Conservation (phyloP, 768 basidiomycete genomes). For the Calocybe cyanea region DNA sequence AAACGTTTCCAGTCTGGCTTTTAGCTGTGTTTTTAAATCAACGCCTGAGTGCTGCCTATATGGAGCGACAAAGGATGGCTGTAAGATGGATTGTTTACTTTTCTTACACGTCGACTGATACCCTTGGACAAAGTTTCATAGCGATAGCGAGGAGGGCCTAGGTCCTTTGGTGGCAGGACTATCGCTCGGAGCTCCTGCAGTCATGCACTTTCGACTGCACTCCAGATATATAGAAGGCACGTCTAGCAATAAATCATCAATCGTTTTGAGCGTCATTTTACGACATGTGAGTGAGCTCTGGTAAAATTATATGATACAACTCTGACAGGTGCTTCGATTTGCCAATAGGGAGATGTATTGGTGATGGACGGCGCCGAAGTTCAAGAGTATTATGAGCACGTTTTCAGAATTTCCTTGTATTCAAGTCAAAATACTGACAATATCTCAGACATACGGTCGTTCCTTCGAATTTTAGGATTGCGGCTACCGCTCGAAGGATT, state of each 20-base stretch:
- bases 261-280: slow-evolving; percentile 53
- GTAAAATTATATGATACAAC: slow-evolving; percentile 3
- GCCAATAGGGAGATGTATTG: slow-evolving; percentile 65
- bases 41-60: slow-evolving; percentile 63
- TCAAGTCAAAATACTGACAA: neutral
- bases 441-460: slow-evolving; percentile 64
- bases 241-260: slow-evolving; percentile 25
- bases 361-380: slow-evolving; percentile 73
- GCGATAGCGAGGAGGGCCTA: slow-evolving; percentile 70
- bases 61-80: slow-evolving; percentile 83
- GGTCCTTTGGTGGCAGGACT: slow-evolving; percentile 73
- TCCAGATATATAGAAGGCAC: slow-evolving; percentile 27
- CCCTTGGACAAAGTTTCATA: slow-evolving; percentile 58
- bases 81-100: slow-evolving; percentile 35
- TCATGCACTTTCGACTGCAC: slow-evolving; percentile 73
- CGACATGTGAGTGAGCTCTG: slow-evolving; percentile 51
- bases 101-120: slow-evolving; percentile 5
- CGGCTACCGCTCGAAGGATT: slow-evolving; percentile 74
- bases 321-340: neutral
- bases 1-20: neutral
- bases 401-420: neutral
- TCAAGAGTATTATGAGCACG: slow-evolving; percentile 71
- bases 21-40: neutral
- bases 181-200: slow-evolving; percentile 71
- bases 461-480: slow-evolving; percentile 73